Conservation (phyloP, 345 rosid genomes). For the Adansonia digitata region DNA sequence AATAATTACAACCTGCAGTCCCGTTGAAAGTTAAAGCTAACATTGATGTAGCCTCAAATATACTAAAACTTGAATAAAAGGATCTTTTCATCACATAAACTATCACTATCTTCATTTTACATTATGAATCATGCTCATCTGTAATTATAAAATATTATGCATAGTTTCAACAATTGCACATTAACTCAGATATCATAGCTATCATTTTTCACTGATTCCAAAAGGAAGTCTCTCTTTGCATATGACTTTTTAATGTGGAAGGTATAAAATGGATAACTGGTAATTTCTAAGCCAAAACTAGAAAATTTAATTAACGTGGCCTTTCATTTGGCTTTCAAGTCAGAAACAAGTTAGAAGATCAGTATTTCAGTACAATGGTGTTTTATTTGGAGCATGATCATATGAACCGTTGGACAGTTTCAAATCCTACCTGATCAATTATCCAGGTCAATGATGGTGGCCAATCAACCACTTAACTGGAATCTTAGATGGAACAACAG, state of each 20-base stretch:
- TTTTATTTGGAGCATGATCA: too few relatives aligned
- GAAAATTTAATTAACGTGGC: not conserved
- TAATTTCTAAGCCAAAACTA: too few relatives aligned
- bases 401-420: too few relatives aligned
- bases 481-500: not conserved
- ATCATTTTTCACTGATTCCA: not conserved
- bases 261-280: too few relatives aligned
- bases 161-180: not conserved
- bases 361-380: not conserved
- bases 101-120: not conserved
- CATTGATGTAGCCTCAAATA: too few relatives aligned
- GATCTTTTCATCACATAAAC: too few relatives aligned
- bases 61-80: too few relatives aligned
- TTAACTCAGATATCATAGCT: not conserved
- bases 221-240: not conserved
- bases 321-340: not conserved
- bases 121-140: not conserved
- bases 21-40: too few relatives aligned
- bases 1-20: not conserved
- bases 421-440: not conserved
- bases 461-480: not conserved
- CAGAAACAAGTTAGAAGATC: not conserved
- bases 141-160: not conserved
- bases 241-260: not conserved
- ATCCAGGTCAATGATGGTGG: not conserved